Percentiles rank a stretch among this genome's conserved stretches.
Evolutionary conservation across 2,329 filamentous ascomycete genomes (phyloP).

Genomic region (Fusarium longipes): DNA sequence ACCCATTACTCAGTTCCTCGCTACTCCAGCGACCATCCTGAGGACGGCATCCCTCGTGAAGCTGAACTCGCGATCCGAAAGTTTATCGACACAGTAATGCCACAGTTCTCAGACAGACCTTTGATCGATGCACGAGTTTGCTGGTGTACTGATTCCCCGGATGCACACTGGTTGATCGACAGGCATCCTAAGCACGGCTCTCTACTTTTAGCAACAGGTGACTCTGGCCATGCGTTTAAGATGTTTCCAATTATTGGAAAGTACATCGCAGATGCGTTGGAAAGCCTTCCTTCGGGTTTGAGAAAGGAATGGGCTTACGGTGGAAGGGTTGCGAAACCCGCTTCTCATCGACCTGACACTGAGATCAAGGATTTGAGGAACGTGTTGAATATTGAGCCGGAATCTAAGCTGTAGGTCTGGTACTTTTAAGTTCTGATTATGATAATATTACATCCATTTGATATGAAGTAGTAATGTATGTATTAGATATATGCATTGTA

Average conservation of each 20-base stretch:
- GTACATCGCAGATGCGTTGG: conserved; percentile 3
- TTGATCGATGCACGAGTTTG: not conserved
- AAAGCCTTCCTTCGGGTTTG: not conserved
- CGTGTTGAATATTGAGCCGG: not conserved
- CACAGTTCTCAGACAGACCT: not conserved
- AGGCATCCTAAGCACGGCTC: not conserved
- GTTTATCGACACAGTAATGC: conserved; percentile 7
- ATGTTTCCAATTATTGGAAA: conserved; percentile 2
- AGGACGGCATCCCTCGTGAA: not conserved
- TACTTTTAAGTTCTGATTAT: too few relatives aligned
- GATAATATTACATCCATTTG: too few relatives aligned
- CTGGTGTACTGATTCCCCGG: conserved; percentile 10
- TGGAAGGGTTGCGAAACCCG: not conserved
- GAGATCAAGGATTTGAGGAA: conserved; percentile 8
- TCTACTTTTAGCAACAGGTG: conserved; percentile 4
- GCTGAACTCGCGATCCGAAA: not conserved
- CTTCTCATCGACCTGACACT: conserved; percentile 8
- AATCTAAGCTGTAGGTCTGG: not conserved
- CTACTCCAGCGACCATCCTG: not conserved
- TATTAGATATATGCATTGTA: not conserved
- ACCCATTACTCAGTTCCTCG: conserved; percentile 1
- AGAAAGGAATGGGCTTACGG: conserved; percentile 13
- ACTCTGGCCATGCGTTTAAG: conserved; percentile 10
- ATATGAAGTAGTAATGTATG: not conserved
- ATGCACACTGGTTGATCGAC: conserved; percentile 15